phyloP scores from a whole-genome alignment of 768 basidiomycete genomes.

The Mycena maculata region DNA sequence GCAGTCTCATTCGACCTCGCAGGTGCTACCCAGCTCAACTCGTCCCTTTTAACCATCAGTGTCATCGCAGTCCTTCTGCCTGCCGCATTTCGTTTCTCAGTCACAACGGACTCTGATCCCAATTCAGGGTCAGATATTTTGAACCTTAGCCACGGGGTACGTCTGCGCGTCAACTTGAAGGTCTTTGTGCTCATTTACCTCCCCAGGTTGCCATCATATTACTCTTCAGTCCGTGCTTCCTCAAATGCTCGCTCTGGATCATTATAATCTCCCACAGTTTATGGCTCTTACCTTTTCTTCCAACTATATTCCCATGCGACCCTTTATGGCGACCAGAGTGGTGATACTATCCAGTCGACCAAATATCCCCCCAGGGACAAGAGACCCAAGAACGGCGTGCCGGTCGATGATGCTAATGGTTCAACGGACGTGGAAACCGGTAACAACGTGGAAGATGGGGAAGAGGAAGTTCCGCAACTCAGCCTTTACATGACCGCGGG shows the following conservation, averaged over 20 bases:
- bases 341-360: slow-evolving; percentile 48
- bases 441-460: slow-evolving; percentile 49
- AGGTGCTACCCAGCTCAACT: slow-evolving; percentile 77
- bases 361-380: slow-evolving; percentile 47
- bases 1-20: neutral
- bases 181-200: neutral
- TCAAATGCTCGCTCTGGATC: slow-evolving; percentile 47
- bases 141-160: slow-evolving; percentile 78
- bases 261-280: slow-evolving; percentile 65
- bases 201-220: slow-evolving; percentile 79
- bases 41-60: slow-evolving; percentile 80
- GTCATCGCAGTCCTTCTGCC: slow-evolving; percentile 85
- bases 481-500: slow-evolving; percentile 64
- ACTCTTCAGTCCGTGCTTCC: slow-evolving; percentile 68
- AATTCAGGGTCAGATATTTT: slow-evolving; percentile 62
- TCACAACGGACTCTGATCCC: slow-evolving; percentile 40
- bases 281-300: slow-evolving; percentile 80
- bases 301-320: slow-evolving; percentile 81
- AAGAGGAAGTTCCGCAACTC: slow-evolving; percentile 64
- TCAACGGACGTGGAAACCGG: slow-evolving; percentile 25
- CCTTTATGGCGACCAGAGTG: slow-evolving; percentile 68
- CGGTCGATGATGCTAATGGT: slow-evolving; percentile 2
- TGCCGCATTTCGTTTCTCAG: slow-evolving; percentile 79
- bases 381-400: slow-evolving; percentile 40
- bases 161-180: slow-evolving; percentile 37